Percentiles rank a stretch among this genome's conserved stretches.
Evolutionary conservation across 176 grass and related monocot genomes (phyloP).

Genomic region (Carex scoparia): DNA sequence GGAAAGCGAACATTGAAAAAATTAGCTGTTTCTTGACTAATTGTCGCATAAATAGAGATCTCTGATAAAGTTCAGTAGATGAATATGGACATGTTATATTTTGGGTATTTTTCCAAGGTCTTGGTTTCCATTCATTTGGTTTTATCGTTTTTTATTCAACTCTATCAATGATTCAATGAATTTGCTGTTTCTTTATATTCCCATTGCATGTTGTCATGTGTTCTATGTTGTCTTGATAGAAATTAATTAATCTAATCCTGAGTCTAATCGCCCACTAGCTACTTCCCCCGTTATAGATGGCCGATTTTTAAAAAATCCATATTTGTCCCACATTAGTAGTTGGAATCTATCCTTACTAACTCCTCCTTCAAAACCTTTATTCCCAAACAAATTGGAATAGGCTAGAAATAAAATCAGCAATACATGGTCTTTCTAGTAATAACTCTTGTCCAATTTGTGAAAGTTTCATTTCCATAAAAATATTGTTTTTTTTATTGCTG

Average conservation of each 20-base stretch:
- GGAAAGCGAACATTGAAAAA: background rate
- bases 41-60: background rate
- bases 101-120: slow-evolving; percentile 13
- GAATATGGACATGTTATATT: background rate
- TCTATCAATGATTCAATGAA: slow-evolving; percentile 13
- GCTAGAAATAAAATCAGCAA: too few species aligned
- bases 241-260: slow-evolving; percentile 36
- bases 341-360: background rate
- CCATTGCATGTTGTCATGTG: slow-evolving; percentile 40
- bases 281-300: background rate
- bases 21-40: background rate
- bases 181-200: slow-evolving; percentile 4
- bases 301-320: background rate
- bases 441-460: too few species aligned
- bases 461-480: too few species aligned
- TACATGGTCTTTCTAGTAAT: too few species aligned
- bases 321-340: background rate
- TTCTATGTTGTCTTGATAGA: slow-evolving; percentile 26
- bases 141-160: background rate
- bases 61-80: background rate
- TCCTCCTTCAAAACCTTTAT: too few species aligned
- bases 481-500: too few species aligned
- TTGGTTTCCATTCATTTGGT: background rate
- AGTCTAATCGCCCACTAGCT: slow-evolving; percentile 21
- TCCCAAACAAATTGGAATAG: too few species aligned